Conservation (phyloP, 2,329 filamentous ascomycete genomes). For the Xylariaceae sp. region DNA sequence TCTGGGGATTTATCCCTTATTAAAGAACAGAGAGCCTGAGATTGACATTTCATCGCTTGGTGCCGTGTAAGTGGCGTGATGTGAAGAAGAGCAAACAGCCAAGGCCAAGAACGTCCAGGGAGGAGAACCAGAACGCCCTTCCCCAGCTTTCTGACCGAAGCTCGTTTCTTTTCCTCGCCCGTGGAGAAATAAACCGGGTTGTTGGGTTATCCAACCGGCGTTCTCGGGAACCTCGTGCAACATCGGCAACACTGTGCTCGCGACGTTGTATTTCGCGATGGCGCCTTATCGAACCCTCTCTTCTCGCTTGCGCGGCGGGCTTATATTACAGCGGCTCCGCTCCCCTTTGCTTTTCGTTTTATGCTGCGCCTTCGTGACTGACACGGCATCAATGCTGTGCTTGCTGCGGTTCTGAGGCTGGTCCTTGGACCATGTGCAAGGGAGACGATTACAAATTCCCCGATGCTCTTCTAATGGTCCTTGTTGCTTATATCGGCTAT, state of each 20-base stretch:
- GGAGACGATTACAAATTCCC: background rate
- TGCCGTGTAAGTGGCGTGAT: background rate
- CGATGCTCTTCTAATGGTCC: background rate
- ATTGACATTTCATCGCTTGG: no score
- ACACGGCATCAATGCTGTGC: background rate
- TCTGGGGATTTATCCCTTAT: no score
- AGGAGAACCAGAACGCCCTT: background rate
- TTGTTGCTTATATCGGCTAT: no score
- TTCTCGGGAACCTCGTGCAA: background rate
- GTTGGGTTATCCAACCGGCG: background rate
- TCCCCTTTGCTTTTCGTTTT: no score
- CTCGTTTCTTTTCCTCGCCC: background rate
- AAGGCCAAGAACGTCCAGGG: background rate
- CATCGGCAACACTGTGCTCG: background rate
- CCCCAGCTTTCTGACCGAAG: background rate
- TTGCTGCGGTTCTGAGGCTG: background rate
- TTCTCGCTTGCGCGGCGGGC: no score
- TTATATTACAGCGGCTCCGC: no score
- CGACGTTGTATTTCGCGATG: background rate
- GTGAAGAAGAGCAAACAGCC: conserved; percentile 5
- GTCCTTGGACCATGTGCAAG: background rate
- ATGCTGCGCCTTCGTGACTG: background rate
- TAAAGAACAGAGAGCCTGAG: no score
- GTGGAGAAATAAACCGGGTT: background rate
- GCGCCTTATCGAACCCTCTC: no score